A percentile compares a stretch with the other conserved stretches of the same genome.
phyloP scores from a whole-genome alignment of 225 moss, liverwort and hornwort genomes.

The Anthoceros angustus region DNA sequence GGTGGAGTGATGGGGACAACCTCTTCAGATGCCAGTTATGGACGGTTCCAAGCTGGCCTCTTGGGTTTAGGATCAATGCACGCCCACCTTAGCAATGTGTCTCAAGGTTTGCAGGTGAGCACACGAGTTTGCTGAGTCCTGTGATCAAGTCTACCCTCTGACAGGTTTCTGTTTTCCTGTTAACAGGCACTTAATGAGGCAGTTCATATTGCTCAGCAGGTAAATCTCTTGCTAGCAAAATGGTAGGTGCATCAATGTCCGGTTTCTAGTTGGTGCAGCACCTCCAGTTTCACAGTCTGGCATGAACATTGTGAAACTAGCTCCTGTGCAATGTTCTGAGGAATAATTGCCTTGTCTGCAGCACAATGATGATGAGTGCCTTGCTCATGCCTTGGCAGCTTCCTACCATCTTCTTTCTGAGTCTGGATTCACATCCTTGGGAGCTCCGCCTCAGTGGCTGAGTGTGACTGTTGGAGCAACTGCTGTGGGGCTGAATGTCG shows the following conservation, averaged over 20 bases:
- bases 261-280: no score
- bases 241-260: no score
- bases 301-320: background rate
- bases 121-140: background rate
- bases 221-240: slow-evolving; percentile 3
- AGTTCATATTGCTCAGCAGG: slow-evolving; percentile 74
- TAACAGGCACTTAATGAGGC: slow-evolving; percentile 80
- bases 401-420: slow-evolving; percentile 81
- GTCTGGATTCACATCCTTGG: slow-evolving; percentile 21
- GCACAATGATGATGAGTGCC: slow-evolving; percentile 76
- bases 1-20: slow-evolving; percentile 37
- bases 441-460: background rate
- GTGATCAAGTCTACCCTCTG: background rate
- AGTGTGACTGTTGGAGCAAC: slow-evolving; percentile 1
- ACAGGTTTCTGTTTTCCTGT: slow-evolving; percentile 9
- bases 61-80: slow-evolving; percentile 87
- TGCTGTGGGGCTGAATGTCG: slow-evolving; percentile 16
- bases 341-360: slow-evolving; percentile 13
- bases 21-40: slow-evolving; percentile 57
- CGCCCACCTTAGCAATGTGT: slow-evolving; percentile 71
- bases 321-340: background rate
- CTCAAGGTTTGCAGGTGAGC: slow-evolving; percentile 41
- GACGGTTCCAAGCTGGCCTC: slow-evolving; percentile 76
- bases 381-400: slow-evolving; percentile 78
- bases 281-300: no score